Base-by-base conservation (phyloP, 371 early-diverging fungal genomes). In the Haplosporangium sp. region DNA sequence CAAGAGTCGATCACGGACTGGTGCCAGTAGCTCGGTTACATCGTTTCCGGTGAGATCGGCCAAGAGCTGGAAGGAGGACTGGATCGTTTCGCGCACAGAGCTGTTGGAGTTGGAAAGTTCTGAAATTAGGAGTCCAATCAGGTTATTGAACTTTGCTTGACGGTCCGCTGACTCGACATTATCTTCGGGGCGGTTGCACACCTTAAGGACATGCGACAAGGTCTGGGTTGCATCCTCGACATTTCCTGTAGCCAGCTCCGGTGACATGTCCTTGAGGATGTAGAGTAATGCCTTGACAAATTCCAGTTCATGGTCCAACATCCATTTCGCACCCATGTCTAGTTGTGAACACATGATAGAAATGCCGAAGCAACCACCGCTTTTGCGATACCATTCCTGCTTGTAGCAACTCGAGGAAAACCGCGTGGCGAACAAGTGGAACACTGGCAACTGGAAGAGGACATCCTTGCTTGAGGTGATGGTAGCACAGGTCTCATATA, bases 51-150 rank as follows among this genome's bases (percentile, higher is more conserved):
- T 93, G 18, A 95, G 72, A 41, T 91, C 90, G 3, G 95, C 94
- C 23, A 99, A 83, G 4, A 95, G 81, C 38, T 93, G 87, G 71
- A 98, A 89, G 10, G 95, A 88, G 0, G 88, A 83, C 70, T 97
- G 95, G 53, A 95, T 93, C 0, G 96, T 92, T 64, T 95, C 95
- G 11, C 99, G 92, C 9, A 99, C 98, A 5, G 88, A 86, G 38
- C 84, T 84, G 81, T 96, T 98, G 5, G 96, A 91, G 73, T 96
- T 97, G 20, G 96, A 93, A 10, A 99, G 87, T 77, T 99, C 99
- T 16, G 94, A 90, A 20, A 96, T 88, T 48, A 99, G 84, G 7
- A 97, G 81, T 0, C 92, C 86, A n/a, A 97, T 90, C 43, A 97
- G 75, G 61, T 86, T 86, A 52, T 87, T 86, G 68, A 90, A 89